These are phyloP conservation scores for Colletotrichum karsti DNA, from an alignment of 2,329 filamentous ascomycete species.

Conservation along the genomic window DNA sequence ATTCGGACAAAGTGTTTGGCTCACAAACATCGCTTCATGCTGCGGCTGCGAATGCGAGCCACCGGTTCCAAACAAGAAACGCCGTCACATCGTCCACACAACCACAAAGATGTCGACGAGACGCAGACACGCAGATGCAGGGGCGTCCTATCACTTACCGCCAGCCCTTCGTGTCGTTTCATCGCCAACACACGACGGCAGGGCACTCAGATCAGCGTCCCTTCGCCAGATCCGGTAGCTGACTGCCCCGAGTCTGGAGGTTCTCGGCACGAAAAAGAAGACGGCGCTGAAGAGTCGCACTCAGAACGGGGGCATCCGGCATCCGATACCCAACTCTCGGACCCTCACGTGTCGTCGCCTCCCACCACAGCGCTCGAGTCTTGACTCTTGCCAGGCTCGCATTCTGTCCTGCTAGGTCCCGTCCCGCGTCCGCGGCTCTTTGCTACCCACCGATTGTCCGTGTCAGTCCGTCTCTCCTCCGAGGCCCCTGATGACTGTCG, in stretches of 20 bases:
- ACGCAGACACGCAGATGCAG: background rate
- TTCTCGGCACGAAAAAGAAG: background rate
- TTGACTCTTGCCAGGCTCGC: background rate
- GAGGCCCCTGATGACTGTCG: background rate
- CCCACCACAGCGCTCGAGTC: background rate
- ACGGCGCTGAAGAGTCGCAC: conserved; percentile 1
- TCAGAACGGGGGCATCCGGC: conserved; percentile 1
- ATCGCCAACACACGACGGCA: conserved; percentile 6
- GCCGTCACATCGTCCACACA: background rate
- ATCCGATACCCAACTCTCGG: conserved; percentile 12
- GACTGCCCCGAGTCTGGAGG: background rate
- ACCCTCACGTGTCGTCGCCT: conserved; percentile 1
- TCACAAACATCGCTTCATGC: background rate
- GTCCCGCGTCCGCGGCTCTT: conserved; percentile 1
- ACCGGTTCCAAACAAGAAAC: background rate
- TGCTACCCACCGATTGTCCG: background rate
- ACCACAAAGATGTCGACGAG: background rate
- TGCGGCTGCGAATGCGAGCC: background rate
- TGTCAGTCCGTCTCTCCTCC: background rate
- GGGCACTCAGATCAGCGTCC: conserved; percentile 15
- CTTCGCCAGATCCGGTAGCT: background rate
- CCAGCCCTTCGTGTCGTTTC: conserved; percentile 13
- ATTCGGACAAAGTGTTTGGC: background rate
- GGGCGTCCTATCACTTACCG: conserved; percentile 8
- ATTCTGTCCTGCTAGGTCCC: background rate